Percentiles rank a stretch among this genome's conserved stretches.
Evolutionary conservation across 2,329 filamentous ascomycete genomes (phyloP).

Genomic region (Botryosphaeria dothidea): DNA sequence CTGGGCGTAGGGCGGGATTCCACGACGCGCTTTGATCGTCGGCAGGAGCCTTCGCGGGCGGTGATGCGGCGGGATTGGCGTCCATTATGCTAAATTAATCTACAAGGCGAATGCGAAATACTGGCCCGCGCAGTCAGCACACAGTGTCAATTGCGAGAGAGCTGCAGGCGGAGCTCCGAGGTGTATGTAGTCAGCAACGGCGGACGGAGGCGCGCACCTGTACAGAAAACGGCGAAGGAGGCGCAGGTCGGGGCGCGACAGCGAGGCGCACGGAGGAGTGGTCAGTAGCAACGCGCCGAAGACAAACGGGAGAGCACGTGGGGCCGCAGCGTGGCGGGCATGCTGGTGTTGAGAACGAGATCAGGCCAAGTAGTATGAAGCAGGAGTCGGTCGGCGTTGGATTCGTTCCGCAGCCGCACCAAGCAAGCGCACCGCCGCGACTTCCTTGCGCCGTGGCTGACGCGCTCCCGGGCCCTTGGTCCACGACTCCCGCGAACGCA

Average conservation of each 20-base stretch:
- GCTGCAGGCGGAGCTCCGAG: neutral
- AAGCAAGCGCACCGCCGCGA: neutral
- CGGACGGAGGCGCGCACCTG: conserved; percentile 31
- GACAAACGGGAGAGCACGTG: neutral
- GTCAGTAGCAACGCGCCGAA: neutral
- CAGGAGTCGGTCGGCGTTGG: neutral
- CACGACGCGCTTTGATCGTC: conserved; percentile 41
- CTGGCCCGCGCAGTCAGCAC: conserved; percentile 9
- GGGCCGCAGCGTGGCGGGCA: conserved; percentile 4
- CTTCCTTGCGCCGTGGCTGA: neutral
- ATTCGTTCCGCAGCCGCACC: neutral
- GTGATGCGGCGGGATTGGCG: conserved; percentile 11
- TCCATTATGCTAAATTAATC: conserved; percentile 15
- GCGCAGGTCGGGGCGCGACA: conserved; percentile 11
- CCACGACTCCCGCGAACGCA: neutral
- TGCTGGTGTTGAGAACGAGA: conserved; percentile 12
- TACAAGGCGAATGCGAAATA: neutral
- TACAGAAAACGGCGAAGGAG: conserved; percentile 31
- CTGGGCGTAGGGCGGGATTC: conserved; percentile 57
- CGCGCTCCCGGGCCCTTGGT: neutral
- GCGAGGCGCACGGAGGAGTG: conserved; percentile 21
- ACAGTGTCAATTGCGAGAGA: neutral
- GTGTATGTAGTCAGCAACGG: neutral
- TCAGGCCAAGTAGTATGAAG: conserved; percentile 4
- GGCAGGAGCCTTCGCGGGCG: conserved; percentile 8